Percentiles rank a stretch among this genome's conserved stretches.
Conservation (phyloP, 495 filamentous ascomycete genomes). For the Podospora appendiculata region DNA sequence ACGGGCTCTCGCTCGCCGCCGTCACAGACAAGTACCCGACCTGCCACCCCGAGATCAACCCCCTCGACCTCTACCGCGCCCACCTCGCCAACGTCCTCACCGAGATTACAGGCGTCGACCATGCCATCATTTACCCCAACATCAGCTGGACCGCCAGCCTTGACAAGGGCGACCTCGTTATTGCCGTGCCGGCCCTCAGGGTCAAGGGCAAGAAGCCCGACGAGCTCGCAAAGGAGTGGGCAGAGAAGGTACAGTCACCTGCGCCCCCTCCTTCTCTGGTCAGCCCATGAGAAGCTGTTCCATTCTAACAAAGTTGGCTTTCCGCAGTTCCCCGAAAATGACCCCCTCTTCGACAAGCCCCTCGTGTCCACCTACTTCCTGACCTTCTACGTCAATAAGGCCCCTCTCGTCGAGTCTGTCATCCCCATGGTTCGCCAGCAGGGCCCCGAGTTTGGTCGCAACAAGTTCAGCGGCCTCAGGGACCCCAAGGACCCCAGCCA, state of each 20-base stretch:
- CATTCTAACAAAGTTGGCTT: neutral
- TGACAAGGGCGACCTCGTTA: conserved; percentile 82
- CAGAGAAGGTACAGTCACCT: conserved; percentile 45
- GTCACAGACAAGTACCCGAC: conserved; percentile 41
- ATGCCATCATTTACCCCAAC: conserved; percentile 66
- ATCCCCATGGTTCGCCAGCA: conserved; percentile 55
- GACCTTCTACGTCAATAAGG: conserved; percentile 70
- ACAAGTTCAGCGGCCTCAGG: conserved; percentile 56
- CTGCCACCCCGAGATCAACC: conserved; percentile 65
- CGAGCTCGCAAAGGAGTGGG: conserved; percentile 64
- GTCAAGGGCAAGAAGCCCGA: conserved; percentile 76
- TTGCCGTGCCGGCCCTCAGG: conserved; percentile 72
- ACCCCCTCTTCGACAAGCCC: conserved; percentile 63
- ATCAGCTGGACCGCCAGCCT: conserved; percentile 75
- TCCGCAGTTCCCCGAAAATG: conserved; percentile 62
- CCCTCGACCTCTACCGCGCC: conserved; percentile 79
- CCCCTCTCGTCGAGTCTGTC: conserved; percentile 50
- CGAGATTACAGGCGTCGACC: conserved; percentile 65
- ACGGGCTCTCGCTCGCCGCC: conserved; percentile 29
- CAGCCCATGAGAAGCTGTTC: neutral
- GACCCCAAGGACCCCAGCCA: conserved; percentile 62
- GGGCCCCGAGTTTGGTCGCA: conserved; percentile 57
- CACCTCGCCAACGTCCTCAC: conserved; percentile 70
- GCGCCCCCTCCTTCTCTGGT: neutral
- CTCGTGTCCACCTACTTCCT: conserved; percentile 56